Base-by-base conservation (phyloP, 1,284 basidiomycete genomes). In the Cryptococcus floricola region DNA sequence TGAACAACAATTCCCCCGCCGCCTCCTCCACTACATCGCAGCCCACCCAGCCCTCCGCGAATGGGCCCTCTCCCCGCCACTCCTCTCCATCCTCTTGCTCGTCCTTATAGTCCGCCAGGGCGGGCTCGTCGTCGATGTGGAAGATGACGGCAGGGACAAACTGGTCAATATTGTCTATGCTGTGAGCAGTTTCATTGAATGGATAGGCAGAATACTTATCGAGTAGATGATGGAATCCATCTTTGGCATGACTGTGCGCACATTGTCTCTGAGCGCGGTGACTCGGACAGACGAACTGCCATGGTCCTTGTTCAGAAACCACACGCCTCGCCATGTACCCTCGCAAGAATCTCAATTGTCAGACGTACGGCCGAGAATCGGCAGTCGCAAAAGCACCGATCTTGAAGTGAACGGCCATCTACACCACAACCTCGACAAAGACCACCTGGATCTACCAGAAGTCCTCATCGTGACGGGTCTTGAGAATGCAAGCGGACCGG, bases 41-140 rank as follows among this genome's bases (percentile, higher is more conserved):
- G 31, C 55, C 5, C 54, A 59, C 19, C 54, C 54, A 8, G 18
- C 50, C 16, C 54, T 60, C 7, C 7, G 37, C 14, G 62, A 60
- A 41, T 73, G 68, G 69, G 23, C 41, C 12, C 54, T 66, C 12
- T 64, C 70, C 53, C 59, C 63, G 3, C 54, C 61, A 3, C 31
- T 75, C 5, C 62, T 71, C 48, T 68, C 69, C n/a, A 55, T 66
- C 5, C 18, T 73, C 19, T 54, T 75, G 2, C 50, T 75, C 19
- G 58, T 63, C 1, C 57, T 69, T n/a, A 61, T 72, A 27, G 67
- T 64, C 8, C 53, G 60, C 10, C 54, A 54, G n/a, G 73, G 73
- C 12, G 73, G 71, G 12, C 41, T 71, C 5, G 63, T 75, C 9
- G 31, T 73, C 7, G 73, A 73, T 56, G 60, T 68, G 1, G 18